Evolutionary conservation across 495 filamentous ascomycete genomes (phyloP).

Genomic region (Durotheca rogersii): DNA sequence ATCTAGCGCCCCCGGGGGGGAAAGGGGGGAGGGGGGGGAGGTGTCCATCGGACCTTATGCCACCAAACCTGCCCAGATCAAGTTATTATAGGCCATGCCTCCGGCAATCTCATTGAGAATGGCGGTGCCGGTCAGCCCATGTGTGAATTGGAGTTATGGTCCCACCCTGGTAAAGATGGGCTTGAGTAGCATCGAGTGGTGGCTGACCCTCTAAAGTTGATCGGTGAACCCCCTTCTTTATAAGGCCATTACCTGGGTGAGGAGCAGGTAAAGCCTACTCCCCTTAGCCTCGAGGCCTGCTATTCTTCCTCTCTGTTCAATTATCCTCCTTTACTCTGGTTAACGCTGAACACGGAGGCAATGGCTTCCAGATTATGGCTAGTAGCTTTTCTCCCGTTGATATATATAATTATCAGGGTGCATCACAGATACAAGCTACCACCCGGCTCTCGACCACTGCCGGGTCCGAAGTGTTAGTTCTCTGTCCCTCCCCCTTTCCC

Average conservation of each 20-base stretch:
- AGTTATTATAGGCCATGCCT: conserved; percentile 16
- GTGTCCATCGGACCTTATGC: conserved; percentile 12
- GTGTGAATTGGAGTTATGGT: conserved; percentile 7
- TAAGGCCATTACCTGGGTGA: conserved; percentile 7
- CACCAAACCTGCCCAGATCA: conserved; percentile 23
- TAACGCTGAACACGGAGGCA: conserved; percentile 1
- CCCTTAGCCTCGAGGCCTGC: conserved; percentile 8
- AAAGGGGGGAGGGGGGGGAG: too few species aligned
- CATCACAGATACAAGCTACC: conserved; percentile 20
- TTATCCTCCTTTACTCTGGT: background rate
- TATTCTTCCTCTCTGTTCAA: conserved; percentile 1
- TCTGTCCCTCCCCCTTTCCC: background rate
- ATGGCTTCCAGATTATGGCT: conserved; percentile 25
- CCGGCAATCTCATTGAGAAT: too few species aligned
- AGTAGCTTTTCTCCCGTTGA: conserved; percentile 11
- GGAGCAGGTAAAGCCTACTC: background rate
- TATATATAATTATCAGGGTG: conserved; percentile 17
- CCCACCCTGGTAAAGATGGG: conserved; percentile 8
- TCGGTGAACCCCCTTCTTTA: conserved; percentile 11
- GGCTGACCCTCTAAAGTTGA: background rate
- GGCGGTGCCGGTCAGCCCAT: conserved; percentile 11
- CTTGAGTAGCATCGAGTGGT: conserved; percentile 9
- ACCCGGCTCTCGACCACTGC: conserved; percentile 28
- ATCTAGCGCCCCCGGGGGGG: background rate
- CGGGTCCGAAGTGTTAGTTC: conserved; percentile 38